phyloP scores from a whole-genome alignment of 1,284 basidiomycete species.

The Acaromyces ingoldii region DNA sequence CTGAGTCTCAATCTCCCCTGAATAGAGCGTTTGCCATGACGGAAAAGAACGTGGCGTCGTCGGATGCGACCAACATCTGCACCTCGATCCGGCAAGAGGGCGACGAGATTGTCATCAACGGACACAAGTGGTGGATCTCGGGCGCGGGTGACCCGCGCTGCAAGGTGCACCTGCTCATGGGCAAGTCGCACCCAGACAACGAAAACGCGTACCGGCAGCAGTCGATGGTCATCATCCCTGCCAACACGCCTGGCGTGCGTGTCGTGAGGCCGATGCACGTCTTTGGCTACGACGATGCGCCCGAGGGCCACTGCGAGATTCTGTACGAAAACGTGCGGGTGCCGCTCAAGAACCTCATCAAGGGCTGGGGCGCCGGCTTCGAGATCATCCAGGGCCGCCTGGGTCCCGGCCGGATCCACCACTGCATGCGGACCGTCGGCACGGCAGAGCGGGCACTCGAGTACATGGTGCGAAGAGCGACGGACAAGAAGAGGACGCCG shows the following conservation, averaged over 20 bases:
- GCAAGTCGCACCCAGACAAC: conserved; percentile 76
- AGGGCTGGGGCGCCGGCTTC: conserved; percentile 89
- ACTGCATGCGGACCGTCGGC: conserved; percentile 89
- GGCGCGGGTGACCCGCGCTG: conserved; percentile 92
- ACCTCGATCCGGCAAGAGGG: conserved; percentile 82
- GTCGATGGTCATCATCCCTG: conserved; percentile 86
- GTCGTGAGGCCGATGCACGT: conserved; percentile 86
- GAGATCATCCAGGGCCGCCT: conserved; percentile 97
- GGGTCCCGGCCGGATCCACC: conserved; percentile 92
- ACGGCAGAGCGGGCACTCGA: conserved; percentile 79
- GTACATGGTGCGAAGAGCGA: conserved; percentile 82
- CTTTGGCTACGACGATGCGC: conserved; percentile 50
- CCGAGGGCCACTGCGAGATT: conserved; percentile 82
- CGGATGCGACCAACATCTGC: conserved; percentile 90
- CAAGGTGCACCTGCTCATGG: conserved; percentile 85
- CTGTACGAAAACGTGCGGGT: conserved; percentile 90
- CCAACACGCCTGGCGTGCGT: conserved; percentile 78
- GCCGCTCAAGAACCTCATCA: conserved; percentile 72
- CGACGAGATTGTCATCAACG: conserved; percentile 84
- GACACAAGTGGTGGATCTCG: conserved; percentile 99
- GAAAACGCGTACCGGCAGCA: conserved; percentile 73
- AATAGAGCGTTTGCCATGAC: conserved; percentile 56
- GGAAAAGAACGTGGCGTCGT: conserved; percentile 64
- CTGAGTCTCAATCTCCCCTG: too few species aligned
- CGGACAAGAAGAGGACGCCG: conserved; percentile 80